Evolutionary conservation across 108 stramenopile genomes (phyloP).

Genomic region (Fistulifera pelliculosa): DNA sequence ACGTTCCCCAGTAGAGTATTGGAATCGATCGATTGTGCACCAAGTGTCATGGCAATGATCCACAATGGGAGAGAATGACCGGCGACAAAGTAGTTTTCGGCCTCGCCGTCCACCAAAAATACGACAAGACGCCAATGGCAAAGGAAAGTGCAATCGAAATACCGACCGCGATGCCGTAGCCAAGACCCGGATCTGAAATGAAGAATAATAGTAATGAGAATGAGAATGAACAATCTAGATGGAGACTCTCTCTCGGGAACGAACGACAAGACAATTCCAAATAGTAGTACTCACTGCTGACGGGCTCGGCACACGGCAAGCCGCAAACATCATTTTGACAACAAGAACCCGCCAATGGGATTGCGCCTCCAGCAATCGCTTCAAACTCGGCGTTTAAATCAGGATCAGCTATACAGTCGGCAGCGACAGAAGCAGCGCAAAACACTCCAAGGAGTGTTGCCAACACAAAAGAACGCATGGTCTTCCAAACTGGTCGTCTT

Average conservation of each 20-base stretch:
- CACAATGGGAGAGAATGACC: constrained; percentile 65
- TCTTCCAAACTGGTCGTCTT: too few relatives aligned
- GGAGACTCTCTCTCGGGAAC: too few relatives aligned
- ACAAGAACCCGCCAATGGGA: constrained; percentile 1
- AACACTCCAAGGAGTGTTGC: too few relatives aligned
- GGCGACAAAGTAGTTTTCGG: constrained; percentile 72
- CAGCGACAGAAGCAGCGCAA: too few relatives aligned
- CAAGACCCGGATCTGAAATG: constrained; percentile 13
- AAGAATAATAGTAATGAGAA: too few relatives aligned
- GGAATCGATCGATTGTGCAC: constrained; percentile 62
- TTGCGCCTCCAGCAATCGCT: neutral
- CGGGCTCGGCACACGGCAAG: constrained; percentile 1
- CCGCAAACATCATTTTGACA: constrained; percentile 4
- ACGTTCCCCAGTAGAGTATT: constrained; percentile 67
- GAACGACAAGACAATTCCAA: too few relatives aligned
- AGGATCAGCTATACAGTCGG: too few relatives aligned
- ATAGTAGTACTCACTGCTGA: neutral
- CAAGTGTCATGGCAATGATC: constrained; percentile 53
- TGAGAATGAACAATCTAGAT: too few relatives aligned
- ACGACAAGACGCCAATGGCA: constrained; percentile 40
- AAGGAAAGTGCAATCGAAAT: constrained; percentile 35
- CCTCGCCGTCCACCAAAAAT: constrained; percentile 47
- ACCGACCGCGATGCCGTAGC: constrained; percentile 52
- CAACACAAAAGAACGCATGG: too few relatives aligned
- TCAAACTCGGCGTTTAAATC: neutral